Evolutionary conservation across 371 early-diverging fungal genomes (phyloP), one percentile per base, ranked within the genome.

Genomic region (Synchytrium microbalum): DNA sequence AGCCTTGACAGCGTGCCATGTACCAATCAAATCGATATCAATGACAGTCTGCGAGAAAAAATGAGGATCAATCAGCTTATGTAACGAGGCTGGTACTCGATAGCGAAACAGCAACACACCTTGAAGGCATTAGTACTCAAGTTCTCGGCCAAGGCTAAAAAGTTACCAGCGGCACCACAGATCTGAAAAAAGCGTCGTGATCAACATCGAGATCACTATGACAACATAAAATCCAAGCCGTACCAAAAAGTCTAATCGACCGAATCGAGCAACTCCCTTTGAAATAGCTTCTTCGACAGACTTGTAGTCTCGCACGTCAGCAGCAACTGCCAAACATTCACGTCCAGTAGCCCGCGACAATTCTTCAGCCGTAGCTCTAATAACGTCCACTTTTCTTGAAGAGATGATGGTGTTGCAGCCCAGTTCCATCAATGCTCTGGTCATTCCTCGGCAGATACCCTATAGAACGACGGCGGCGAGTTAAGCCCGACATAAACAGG

Each of bases 401-500:
- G 64, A 62, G 52, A 77, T 69, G 66, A 82, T 82, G 27, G 86
- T 86, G 60, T 79, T 84, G 60, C 84, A 87, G 27, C 89, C 91
- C 69, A 89, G 90, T 52, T 82, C 75, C 59, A 87, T 79, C 69
- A 90, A 69, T n/a, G 92, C 88, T 67, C 86, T 86, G 5, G 89
- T 84, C 85, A 91, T 87, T 19, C 81, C 87, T 64, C 81, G 82
- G 71, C 90, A 88, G 63, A 91, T 91, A 62, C 92, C 92, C 38
- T 84, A 83, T 32, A 19, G 10, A 19, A 19, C 5, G 5, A 38
- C 10, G 46, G 46, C 46, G 46, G 19, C 10, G 46, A 38, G n/a
- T n/a, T n/a, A n/a, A n/a, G n/a, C n/a, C n/a, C n/a, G n/a, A n/a
- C n/a, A n/a, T n/a, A n/a, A n/a, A n/a, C n/a, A n/a, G n/a, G n/a